Evolutionary conservation across 176 grass and related monocot genomes (phyloP).

Genomic region (Saccharum officinarum): DNA sequence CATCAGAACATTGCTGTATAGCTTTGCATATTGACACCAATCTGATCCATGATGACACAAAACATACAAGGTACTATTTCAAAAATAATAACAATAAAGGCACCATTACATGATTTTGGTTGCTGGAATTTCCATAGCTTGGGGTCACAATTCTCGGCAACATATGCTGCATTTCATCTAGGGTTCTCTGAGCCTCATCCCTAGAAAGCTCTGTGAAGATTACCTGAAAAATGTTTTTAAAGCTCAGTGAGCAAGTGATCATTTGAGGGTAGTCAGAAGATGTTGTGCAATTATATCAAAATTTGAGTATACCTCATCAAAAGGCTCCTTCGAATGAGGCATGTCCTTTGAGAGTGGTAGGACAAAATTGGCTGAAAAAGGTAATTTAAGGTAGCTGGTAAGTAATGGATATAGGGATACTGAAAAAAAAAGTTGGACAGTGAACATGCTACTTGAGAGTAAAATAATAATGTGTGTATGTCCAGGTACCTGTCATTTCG

Average conservation of each 20-base stretch:
- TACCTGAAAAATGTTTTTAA: conserved; percentile 43
- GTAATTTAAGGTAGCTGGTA: neutral
- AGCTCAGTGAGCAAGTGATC: conserved; percentile 8
- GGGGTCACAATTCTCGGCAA: conserved; percentile 27
- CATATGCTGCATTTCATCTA: conserved; percentile 48
- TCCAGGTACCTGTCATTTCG: conserved; percentile 61
- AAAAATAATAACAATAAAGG: neutral
- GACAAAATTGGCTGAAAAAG: conserved; percentile 61
- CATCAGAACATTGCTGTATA: neutral
- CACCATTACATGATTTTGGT: conserved; percentile 33
- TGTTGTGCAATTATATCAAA: neutral
- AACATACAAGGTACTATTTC: neutral
- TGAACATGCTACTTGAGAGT: neutral
- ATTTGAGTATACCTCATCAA: conserved; percentile 52
- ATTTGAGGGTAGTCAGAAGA: conserved; percentile 11
- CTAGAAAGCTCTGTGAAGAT: conserved; percentile 64
- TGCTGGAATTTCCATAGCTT: conserved; percentile 24
- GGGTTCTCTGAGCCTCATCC: conserved; percentile 51
- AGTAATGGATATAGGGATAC: conserved; percentile 6
- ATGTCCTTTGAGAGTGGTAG: conserved; percentile 58
- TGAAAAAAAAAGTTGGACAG: neutral
- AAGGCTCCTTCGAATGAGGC: conserved; percentile 58
- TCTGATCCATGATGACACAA: neutral
- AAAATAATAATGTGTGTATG: neutral
- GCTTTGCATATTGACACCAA: neutral